phyloP scores from a whole-genome alignment of 2,329 filamentous ascomycete genomes.

The Cercospora zeina region DNA sequence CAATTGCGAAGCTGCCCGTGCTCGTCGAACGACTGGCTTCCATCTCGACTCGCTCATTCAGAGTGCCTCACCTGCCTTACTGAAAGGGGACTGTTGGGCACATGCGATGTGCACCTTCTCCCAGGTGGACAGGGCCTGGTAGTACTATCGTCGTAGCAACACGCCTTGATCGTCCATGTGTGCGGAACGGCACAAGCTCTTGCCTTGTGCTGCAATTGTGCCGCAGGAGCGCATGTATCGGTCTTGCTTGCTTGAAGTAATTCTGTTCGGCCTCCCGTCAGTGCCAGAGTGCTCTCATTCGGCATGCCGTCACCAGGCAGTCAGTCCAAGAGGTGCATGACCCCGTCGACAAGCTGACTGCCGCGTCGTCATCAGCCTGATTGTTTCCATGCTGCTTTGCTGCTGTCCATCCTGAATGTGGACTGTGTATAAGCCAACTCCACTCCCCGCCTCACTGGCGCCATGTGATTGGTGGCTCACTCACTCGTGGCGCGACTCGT shows the following conservation, averaged over 20 bases:
- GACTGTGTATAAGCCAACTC: conserved; percentile 9
- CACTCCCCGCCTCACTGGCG: background rate
- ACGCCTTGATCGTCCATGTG: no score
- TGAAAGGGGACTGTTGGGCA: background rate
- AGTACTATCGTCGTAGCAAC: no score
- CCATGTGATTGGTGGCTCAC: conserved; percentile 10
- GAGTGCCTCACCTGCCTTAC: background rate
- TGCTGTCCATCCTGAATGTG: background rate
- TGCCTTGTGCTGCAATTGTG: background rate
- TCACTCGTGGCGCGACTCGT: conserved; percentile 7
- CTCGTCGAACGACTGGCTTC: background rate
- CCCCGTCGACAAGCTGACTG: background rate
- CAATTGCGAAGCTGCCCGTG: background rate
- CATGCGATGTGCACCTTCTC: background rate
- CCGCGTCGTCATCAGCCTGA: background rate
- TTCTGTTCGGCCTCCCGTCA: background rate
- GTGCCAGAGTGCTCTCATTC: background rate
- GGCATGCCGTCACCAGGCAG: background rate
- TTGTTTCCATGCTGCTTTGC: background rate
- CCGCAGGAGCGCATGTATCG: background rate
- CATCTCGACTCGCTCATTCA: background rate
- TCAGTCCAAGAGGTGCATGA: background rate
- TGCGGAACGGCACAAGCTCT: background rate
- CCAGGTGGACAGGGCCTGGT: background rate
- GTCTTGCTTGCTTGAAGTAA: background rate